Percentiles rank a stretch among this genome's conserved stretches.
These are phyloP conservation scores for Gossypium anomalum DNA, from an alignment of 345 rosid genomes.

Conservation along the genomic window DNA sequence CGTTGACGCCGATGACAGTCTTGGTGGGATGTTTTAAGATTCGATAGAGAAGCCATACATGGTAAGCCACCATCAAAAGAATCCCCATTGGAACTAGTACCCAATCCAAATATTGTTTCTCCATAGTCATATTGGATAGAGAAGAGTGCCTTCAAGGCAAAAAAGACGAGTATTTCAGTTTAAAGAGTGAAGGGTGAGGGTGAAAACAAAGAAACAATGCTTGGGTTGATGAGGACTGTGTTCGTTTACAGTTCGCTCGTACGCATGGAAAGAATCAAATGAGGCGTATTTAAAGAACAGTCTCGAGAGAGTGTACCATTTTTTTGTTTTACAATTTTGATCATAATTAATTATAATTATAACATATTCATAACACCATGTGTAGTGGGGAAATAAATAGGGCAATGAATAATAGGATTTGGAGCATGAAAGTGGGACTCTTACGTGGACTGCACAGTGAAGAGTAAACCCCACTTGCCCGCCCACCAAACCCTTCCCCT, in stretches of 20 bases:
- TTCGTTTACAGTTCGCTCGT: not conserved
- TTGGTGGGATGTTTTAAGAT: conserved; percentile 52
- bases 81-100: conserved; percentile 59
- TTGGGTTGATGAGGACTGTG: not conserved
- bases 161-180: too few relatives aligned
- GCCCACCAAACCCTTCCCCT: not conserved
- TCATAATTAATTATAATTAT: too few relatives aligned
- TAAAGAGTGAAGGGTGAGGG: too few relatives aligned
- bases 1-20: conserved; percentile 72
- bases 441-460: not conserved
- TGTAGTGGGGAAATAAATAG: not conserved
- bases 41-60: conserved; percentile 65
- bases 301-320: not conserved
- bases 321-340: not conserved
- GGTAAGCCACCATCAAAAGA: conserved; percentile 47
- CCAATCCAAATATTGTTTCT: conserved; percentile 49
- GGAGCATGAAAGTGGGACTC: conserved; percentile 10
- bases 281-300: not conserved
- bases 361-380: too few relatives aligned
- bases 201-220: too few relatives aligned
- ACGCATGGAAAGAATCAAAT: not conserved
- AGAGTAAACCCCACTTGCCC: not conserved
- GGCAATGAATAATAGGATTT: too few relatives aligned
- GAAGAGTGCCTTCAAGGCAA: too few relatives aligned
- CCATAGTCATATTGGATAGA: conserved; percentile 27